Evolutionary conservation across 2,329 filamentous ascomycete genomes (phyloP), one percentile per base, ranked within the genome.

Genomic region (Pseudogymnoascus destructans): DNA sequence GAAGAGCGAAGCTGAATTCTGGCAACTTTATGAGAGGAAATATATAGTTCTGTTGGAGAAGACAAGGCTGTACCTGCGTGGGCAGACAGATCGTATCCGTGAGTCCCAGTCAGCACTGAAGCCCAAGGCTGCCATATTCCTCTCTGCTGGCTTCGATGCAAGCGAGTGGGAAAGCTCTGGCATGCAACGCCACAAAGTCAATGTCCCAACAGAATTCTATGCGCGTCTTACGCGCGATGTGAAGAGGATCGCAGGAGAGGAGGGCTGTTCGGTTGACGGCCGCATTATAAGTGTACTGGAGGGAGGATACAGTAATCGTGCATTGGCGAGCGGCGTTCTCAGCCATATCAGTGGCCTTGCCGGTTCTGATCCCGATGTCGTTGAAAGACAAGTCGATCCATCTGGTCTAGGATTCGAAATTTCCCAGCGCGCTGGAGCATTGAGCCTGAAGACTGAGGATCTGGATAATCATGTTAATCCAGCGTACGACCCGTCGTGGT

Each of bases 191-290:
- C 93, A 98, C 71, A 86, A 87, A 59, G 91, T 95, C 66, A 95
- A 95, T 67, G 93, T 98, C 1, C 92, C 93, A 0, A 98, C 92
- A 0, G 89, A 92, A 57, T 98, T 98, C 69, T 98, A 97, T 68
- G 93, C 93, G 55, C 83, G 87, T 1, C 86, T 98, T 63, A 92
- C 92, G 0, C 80, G 84, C 46, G 93, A 98, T 67, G 81, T 96
- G 2, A 85, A 95, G 11, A 82, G 79, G 54, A 75, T 98, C 60
- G 87, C 95, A 0, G 79, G 87, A 38, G 90, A 96, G 69, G 84
- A 88, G 65, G 87, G 79, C 1, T 80, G 88, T 1, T 79, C 80
- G 25, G 87, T 89, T 1, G 86, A 95, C 23, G 92, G 92, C 2
- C 80, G 93, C 46, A 78, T 97, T 19, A 85, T 98, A 67, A 97